These are phyloP conservation scores for Alternaria gaisen DNA, from an alignment of 2,329 filamentous ascomycete species.

Conservation along the genomic window DNA sequence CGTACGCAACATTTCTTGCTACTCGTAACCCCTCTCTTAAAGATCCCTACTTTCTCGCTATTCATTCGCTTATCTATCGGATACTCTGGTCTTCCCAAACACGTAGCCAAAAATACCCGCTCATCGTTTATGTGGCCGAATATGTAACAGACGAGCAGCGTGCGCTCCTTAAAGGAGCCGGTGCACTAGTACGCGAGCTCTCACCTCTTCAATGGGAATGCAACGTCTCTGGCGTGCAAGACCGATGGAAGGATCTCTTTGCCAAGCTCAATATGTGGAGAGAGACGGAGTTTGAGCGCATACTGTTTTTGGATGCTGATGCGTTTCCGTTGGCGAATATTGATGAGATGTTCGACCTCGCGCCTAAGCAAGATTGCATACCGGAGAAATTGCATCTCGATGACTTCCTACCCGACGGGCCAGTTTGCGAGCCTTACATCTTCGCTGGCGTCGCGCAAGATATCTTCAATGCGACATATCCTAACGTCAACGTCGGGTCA, in stretches of 20 bases:
- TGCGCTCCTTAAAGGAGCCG: constrained; percentile 39
- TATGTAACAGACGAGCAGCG: constrained; percentile 45
- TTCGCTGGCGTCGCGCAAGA: constrained; percentile 40
- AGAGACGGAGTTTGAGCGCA: constrained; percentile 41
- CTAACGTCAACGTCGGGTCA: constrained; percentile 44
- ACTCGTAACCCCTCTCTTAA: constrained; percentile 42
- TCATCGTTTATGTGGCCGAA: constrained; percentile 48
- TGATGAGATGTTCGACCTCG: constrained; percentile 43
- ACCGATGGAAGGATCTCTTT: constrained; percentile 48
- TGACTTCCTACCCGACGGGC: constrained; percentile 32
- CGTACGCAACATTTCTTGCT: constrained; percentile 47
- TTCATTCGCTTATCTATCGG: constrained; percentile 45
- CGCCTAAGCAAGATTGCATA: constrained; percentile 31
- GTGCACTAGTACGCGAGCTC: constrained; percentile 47
- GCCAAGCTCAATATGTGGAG: constrained; percentile 50
- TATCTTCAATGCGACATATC: constrained; percentile 15
- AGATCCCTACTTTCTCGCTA: constrained; percentile 49
- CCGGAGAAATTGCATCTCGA: constrained; percentile 33
- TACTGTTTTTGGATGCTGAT: constrained; percentile 47
- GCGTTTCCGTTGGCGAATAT: constrained; percentile 43
- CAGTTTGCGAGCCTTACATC: constrained; percentile 42
- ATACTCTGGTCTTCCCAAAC: constrained; percentile 44
- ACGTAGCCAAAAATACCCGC: constrained; percentile 35
- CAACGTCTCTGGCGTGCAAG: constrained; percentile 28
- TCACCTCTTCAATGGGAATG: constrained; percentile 39